Base-by-base conservation (phyloP, 768 basidiomycete genomes). In the Leccinum disarticulatum region DNA sequence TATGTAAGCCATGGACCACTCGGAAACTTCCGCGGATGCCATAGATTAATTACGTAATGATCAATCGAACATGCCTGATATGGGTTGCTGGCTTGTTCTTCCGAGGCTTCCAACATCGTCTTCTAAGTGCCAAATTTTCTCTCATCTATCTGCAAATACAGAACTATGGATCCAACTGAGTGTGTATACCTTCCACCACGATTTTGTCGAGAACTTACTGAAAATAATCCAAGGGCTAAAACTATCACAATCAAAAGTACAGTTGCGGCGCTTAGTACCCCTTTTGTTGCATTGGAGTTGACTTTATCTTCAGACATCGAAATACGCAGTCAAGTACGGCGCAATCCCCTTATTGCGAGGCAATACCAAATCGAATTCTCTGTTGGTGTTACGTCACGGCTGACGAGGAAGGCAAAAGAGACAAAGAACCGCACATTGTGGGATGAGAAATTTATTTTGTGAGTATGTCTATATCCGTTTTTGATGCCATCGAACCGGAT, bases 251-350 rank as follows among this genome's bases (percentile, higher is more conserved):
- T 61, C 38, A 35, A 15, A 54, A 53, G 57, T 55, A n/a, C 14
- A 33, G 3, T 25, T 43, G 19, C 5, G 6, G 17, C 31, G 4
- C 9, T 22, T 8, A 1, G 22, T 22, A 22, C 22, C 15, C 28
- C 8, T 50, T 28, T 15, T 50, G 14, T 30, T 50, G 4, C 49
- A 28, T 15, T 25, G 22, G 6, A n/a, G 8, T n/a, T 28, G 14
- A 47, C 30, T 35, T 13, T 35, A 4, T 27, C 14, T 57, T 30
- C n/a, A 61, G 61, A 62, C 49, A 31, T 56, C 10, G 14, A 53
- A 6, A 54, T 60, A 49, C 58, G 2, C 10, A 48, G 54, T 38
- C 28, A 17, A 15, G 31, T 19, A 15, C 22, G 31, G 5, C 27
- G 41, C 14, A 46, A 27, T 13, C 3, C 13, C 17, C 31, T 3